Evolutionary conservation across 768 basidiomycete species (phyloP).

Genomic region (Suillus plorans): DNA sequence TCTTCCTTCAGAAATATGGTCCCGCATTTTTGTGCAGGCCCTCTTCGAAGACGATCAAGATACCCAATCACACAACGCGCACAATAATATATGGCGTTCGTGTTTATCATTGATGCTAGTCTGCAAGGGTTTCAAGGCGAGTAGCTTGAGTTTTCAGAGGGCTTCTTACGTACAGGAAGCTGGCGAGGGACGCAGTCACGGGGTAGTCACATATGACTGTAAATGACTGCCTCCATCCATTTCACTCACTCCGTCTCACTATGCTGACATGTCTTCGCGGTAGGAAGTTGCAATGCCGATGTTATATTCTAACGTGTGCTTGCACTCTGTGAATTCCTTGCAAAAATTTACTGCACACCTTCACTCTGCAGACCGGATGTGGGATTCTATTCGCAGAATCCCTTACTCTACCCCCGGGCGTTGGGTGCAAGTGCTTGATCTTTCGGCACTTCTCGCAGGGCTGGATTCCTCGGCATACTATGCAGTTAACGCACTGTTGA

Average conservation of each 20-base stretch:
- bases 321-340: conserved; percentile 45
- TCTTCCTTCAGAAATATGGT: conserved; percentile 74
- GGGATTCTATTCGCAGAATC: conserved; percentile 88
- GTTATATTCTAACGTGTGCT: conserved; percentile 55
- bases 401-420: conserved; percentile 86
- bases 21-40: conserved; percentile 50
- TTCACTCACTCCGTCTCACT: conserved; percentile 3
- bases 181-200: conserved; percentile 7
- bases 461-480: conserved; percentile 48
- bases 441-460: conserved; percentile 51
- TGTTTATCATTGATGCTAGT: conserved; percentile 35
- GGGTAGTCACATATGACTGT: not conserved
- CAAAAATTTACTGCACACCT: conserved; percentile 61
- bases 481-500: conserved; percentile 61
- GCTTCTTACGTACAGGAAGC: conserved; percentile 6
- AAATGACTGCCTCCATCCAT: conserved; percentile 1
- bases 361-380: conserved; percentile 64
- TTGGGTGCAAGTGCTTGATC: conserved; percentile 78
- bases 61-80: conserved; percentile 8
- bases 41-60: conserved; percentile 16
- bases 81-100: conserved; percentile 8
- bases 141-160: conserved; percentile 15
- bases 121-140: conserved; percentile 41
- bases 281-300: conserved; percentile 70
- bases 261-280: conserved; percentile 16